These are phyloP conservation scores for Emmonsia crescens DNA, from an alignment of 2,329 filamentous ascomycete genomes.

Conservation along the genomic window DNA sequence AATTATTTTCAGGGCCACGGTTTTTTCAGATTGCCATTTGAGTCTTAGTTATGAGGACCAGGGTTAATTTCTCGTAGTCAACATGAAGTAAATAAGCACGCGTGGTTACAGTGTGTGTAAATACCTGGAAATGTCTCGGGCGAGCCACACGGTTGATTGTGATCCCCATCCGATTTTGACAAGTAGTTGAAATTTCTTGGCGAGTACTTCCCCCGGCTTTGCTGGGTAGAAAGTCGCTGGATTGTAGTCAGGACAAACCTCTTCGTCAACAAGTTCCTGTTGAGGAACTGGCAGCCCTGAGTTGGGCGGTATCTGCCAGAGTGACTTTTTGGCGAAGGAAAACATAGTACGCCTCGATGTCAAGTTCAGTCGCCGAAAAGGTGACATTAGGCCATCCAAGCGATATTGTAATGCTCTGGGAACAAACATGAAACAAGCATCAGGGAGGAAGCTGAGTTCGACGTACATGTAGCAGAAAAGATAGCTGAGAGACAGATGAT, in stretches of 20 bases:
- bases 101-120: background rate
- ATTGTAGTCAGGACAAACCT: constrained; percentile 12
- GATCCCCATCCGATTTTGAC: constrained; percentile 32
- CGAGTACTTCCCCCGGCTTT: constrained; percentile 24
- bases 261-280: constrained; percentile 15
- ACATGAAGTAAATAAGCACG: background rate
- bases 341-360: no score
- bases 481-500: no score
- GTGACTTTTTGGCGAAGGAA: background rate
- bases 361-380: no score
- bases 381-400: no score
- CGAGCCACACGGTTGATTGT: constrained; percentile 34
- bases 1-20: background rate
- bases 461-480: no score
- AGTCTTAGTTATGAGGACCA: background rate
- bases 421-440: no score
- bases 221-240: constrained; percentile 23
- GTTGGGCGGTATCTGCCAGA: background rate
- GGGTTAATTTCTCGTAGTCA: background rate
- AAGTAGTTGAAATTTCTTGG: constrained; percentile 27
- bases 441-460: no score
- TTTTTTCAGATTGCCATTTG: background rate
- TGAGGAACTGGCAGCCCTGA: background rate
- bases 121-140: constrained; percentile 16
- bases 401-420: no score